Conservation (phyloP, 805 yeast genomes). For the Candida wancherniae region DNA sequence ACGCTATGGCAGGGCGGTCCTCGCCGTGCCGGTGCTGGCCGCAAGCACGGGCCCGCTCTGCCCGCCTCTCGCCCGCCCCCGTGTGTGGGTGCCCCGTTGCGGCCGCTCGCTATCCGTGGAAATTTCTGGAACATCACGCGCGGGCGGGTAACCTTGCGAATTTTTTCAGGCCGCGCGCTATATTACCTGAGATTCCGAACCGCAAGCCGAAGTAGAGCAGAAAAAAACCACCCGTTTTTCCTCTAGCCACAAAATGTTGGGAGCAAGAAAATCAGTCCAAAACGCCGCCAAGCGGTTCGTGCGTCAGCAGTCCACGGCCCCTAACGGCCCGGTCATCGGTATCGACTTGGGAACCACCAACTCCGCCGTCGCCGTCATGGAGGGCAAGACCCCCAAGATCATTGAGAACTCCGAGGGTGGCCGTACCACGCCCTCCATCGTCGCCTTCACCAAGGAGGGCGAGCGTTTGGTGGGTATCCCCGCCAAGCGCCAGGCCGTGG, state of each 20-base stretch:
- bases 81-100: too few species aligned
- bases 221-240: conserved; percentile 2
- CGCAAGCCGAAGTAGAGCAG: conserved; percentile 1
- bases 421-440: conserved; percentile 84
- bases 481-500: conserved; percentile 94
- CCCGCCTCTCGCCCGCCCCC: neutral
- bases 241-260: conserved; percentile 28
- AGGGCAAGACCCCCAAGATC: conserved; percentile 71
- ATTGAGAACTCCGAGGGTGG: conserved; percentile 68
- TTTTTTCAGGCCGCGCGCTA: conserved; percentile 13
- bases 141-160: conserved; percentile 24
- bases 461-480: conserved; percentile 91
- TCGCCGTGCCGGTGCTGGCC: too few species aligned
- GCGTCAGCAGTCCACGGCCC: conserved; percentile 19
- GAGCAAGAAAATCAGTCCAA: conserved; percentile 38
- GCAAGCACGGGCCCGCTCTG: too few species aligned
- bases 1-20: too few species aligned
- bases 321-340: conserved; percentile 63
- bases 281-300: conserved; percentile 34
- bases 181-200: conserved; percentile 3
- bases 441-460: conserved; percentile 80
- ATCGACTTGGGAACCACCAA: conserved; percentile 86
- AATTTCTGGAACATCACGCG: conserved; percentile 15
- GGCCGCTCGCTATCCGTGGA: conserved; percentile 3
- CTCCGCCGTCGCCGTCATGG: conserved; percentile 85